Evolutionary conservation across 2,329 filamentous ascomycete species (phyloP), one percentile per base, ranked within the genome.

Genomic region (Aspergillus carbonarius): DNA sequence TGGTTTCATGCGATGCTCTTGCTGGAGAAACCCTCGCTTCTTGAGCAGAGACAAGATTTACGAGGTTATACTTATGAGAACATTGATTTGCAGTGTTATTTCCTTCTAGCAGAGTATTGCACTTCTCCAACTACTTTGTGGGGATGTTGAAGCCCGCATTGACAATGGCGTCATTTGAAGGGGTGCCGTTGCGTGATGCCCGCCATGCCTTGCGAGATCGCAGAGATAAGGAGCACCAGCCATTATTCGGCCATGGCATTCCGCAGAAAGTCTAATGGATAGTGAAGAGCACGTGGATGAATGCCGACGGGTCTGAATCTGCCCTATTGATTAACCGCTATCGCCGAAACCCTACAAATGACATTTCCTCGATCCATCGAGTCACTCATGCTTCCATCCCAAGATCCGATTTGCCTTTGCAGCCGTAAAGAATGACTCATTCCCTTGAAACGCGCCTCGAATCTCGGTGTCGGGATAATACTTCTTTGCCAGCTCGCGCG

Each of bases 351-450:
- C 18, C 44, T 47, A 47, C 8, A 48, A 15, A 2, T 9, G 44
- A 30, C 27, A 17, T 17, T 23, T n/a, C 6, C 6, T n/a, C 23
- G 23, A 23, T 8, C 42, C 20, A 30, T n/a, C 12, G 10, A 20
- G 70, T 72, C 57, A 63, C 53, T 74, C 73, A 63, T 72, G 70
- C 8, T 69, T 72, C 69, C 60, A 59, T 59, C 66, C 66, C 47
- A 74, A 47, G 10, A 59, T 17, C 55, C 18, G 56, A 30, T 58
- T 46, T 8, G 59, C 60, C 48, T 61, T 62, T 7, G 60, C 59
- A 6, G 60, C 55, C 10, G 55, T 55, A 48, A 60, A 71, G 42
- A 71, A 71, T 2, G 57, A 63, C 53, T 68, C 63, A 18, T 68
- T 68, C 8, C 52, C 59, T 6, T 60, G 62, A 51, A 70, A 52